These are phyloP conservation scores for Acanthamoeba sp. DNA, from an alignment of 208 protist genomes.

Conservation along the genomic window DNA sequence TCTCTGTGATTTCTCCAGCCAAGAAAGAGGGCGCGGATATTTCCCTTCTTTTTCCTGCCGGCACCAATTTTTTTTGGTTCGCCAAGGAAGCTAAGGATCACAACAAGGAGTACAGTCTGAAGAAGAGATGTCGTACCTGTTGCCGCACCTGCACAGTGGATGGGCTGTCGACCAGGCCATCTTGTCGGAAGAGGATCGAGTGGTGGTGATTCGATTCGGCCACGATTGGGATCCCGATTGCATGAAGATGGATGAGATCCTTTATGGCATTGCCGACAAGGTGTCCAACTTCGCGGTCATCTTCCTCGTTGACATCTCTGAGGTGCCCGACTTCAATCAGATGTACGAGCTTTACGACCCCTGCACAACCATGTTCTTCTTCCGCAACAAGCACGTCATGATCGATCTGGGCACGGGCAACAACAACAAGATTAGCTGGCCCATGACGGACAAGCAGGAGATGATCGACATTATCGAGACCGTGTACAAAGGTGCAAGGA, in stretches of 20 bases:
- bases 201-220: slow-evolving; percentile 95
- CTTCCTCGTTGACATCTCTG: slow-evolving; percentile 94
- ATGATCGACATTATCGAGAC: slow-evolving; percentile 97
- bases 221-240: slow-evolving; percentile 94
- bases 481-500: slow-evolving; percentile 95
- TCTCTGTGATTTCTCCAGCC: no score
- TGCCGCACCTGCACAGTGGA: slow-evolving; percentile 93
- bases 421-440: slow-evolving; percentile 99
- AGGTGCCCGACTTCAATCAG: slow-evolving; percentile 98
- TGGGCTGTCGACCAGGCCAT: slow-evolving; percentile 96
- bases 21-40: no score
- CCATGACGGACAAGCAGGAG: slow-evolving; percentile 96
- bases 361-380: slow-evolving; percentile 99
- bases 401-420: slow-evolving; percentile 98
- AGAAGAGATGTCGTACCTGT: slow-evolving; percentile 87
- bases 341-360: slow-evolving; percentile 99
- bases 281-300: slow-evolving; percentile 94
- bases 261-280: slow-evolving; percentile 86
- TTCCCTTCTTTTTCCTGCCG: no score
- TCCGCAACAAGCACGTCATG: slow-evolving; percentile 99
- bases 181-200: slow-evolving; percentile 91
- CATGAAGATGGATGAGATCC: slow-evolving; percentile 93
- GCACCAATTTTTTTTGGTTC: no score
- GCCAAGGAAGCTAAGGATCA: neutral
- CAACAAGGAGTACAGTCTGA: neutral